Conservation (phyloP, 176 grass and related monocot genomes). For the Aegilops sharonensis region DNA sequence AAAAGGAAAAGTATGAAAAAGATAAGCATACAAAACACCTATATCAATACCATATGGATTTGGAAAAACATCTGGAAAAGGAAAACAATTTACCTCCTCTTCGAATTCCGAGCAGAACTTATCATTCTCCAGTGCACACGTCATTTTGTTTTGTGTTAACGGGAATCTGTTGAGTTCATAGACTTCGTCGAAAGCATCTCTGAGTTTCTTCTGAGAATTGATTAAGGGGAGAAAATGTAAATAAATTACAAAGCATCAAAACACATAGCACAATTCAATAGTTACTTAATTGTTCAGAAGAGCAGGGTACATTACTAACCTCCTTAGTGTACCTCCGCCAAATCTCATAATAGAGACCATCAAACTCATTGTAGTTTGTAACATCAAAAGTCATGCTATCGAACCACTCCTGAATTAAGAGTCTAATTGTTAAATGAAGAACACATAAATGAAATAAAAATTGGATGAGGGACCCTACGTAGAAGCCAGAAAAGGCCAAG, state of each 20-base stretch:
- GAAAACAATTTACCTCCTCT: neutral
- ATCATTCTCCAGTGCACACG: too few relatives aligned
- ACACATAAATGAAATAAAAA: neutral
- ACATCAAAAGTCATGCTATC: neutral
- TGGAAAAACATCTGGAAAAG: too few relatives aligned
- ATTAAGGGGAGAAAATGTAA: too few relatives aligned
- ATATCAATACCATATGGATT: neutral
- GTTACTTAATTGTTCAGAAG: neutral
- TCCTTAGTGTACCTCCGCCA: neutral
- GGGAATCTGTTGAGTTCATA: too few relatives aligned
- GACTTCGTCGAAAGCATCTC: too few relatives aligned
- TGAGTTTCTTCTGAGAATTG: too few relatives aligned
- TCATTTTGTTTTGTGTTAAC: too few relatives aligned
- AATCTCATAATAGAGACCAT: neutral
- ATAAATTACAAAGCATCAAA: too few relatives aligned
- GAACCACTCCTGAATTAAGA: neutral
- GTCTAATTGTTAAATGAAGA: neutral
- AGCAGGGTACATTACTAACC: slow-evolving; percentile 4
- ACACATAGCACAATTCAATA: neutral
- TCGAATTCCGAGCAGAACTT: neutral
- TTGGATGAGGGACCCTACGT: neutral
- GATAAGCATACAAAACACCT: neutral
- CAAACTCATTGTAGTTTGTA: neutral
- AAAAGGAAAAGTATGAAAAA: neutral
- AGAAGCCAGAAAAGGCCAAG: neutral